Evolutionary conservation across 2,329 filamentous ascomycete species (phyloP).

Genomic region (Thelonectria olida): DNA sequence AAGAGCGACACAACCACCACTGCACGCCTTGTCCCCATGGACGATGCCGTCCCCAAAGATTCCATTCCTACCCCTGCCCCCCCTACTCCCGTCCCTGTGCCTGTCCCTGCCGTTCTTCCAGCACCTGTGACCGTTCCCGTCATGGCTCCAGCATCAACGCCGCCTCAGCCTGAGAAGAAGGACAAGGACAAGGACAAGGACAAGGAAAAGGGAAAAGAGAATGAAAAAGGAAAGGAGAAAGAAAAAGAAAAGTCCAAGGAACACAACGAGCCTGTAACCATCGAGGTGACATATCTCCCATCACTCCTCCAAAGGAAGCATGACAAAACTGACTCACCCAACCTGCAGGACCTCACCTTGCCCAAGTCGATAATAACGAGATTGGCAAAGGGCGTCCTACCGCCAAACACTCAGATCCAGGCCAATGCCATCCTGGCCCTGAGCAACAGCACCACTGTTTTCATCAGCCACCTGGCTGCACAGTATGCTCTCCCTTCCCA

Average conservation of each 20-base stretch:
- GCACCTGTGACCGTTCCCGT: conserved; percentile 8
- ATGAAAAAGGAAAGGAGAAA: conserved; percentile 44
- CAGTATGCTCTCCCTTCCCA: conserved; percentile 64
- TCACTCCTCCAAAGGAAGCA: not conserved
- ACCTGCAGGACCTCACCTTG: conserved; percentile 72
- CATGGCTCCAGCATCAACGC: conserved; percentile 9
- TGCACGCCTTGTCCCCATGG: conserved; percentile 55
- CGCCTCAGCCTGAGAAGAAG: conserved; percentile 43
- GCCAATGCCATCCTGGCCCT: conserved; percentile 83
- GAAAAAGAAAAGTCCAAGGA: conserved; percentile 41
- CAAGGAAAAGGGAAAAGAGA: conserved; percentile 38
- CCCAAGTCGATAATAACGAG: conserved; percentile 85
- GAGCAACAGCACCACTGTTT: conserved; percentile 84
- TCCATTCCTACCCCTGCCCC: conserved; percentile 25
- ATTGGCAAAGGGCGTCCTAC: conserved; percentile 81
- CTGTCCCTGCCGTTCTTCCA: conserved; percentile 24
- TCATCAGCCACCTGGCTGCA: conserved; percentile 81
- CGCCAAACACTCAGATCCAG: conserved; percentile 84
- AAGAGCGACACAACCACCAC: conserved; percentile 59
- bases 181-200: conserved; percentile 43
- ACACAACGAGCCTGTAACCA: conserved; percentile 53
- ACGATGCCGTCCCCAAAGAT: conserved; percentile 47
- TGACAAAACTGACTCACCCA: not conserved
- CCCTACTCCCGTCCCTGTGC: conserved; percentile 29
- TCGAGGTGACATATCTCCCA: conserved; percentile 56